Evolutionary conservation across 495 filamentous ascomycete species (phyloP), one percentile per base, ranked within the genome.

Genomic region (Neurospora intermedia): DNA sequence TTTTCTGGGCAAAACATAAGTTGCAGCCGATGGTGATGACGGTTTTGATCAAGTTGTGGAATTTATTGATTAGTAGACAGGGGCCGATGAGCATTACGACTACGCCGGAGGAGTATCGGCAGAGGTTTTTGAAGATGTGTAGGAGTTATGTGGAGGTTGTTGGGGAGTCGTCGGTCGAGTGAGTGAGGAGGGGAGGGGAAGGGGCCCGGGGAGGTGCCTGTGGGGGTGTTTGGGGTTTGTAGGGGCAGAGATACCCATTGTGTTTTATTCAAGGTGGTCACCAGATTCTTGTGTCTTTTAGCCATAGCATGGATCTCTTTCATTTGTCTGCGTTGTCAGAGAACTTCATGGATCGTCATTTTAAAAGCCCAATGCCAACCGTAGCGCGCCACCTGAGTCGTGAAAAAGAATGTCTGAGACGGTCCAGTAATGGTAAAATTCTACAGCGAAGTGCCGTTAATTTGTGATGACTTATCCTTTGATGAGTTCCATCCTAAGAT

Each of bases 21-120:
- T 71, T 89, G 1, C 88, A 87, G 69, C 86, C 90, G 3, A 85
- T 84, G 77, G 84, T 86, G 0, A 84, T 92, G 85, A 90, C 91
- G 6, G 83, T 87, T 0, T 79, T 91, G 41, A 84, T 92, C 45
- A 85, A 86, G 18, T 80, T 84, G 2, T 92, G 88, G 76, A 92
- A 92, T 74, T 74, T 89, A 2, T 74, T 91, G 39, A 84, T 83
- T 54, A 76, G 76, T 9, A 74, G 80, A 27, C 83, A 87, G 69
- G 91, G 90, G 0, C 89, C 85, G 6, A 93, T 93, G 90, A 89
- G 86, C 69, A 91, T 93, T 72, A 93, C 90, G 0, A 89, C 91
- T 0, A 88, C 87, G 6, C 85, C 89, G 0, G 81, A 85, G 6
- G 91, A 93, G 77, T 93, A 93, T 78, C 82, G 88, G 7, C 76